Percentiles rank a stretch among this genome's conserved stretches.
These are phyloP conservation scores for Xylaria sp. DNA, from an alignment of 2,329 filamentous ascomycete species.

Conservation along the genomic window DNA sequence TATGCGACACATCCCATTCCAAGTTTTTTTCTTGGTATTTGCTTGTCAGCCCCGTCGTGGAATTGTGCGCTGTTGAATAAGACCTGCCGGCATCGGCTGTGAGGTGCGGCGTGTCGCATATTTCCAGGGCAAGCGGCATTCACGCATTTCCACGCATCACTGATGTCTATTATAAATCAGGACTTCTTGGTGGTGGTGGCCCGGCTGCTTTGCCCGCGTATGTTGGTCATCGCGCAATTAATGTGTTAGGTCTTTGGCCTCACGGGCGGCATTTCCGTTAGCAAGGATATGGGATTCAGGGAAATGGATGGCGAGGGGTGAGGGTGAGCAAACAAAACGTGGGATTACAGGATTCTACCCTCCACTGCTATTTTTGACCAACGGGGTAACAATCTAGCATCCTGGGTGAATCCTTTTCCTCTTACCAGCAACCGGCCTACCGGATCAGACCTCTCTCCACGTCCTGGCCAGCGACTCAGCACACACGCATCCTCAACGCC, in stretches of 20 bases:
- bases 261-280: conserved; percentile 24
- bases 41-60: conserved; percentile 7
- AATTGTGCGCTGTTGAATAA: conserved; percentile 16
- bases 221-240: conserved; percentile 21
- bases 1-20: conserved; percentile 20
- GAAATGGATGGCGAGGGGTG: conserved; percentile 16
- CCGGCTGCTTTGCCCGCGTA: neutral
- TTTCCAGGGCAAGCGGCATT: conserved; percentile 13
- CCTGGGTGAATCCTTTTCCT: conserved; percentile 24
- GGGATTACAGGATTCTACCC: conserved; percentile 28
- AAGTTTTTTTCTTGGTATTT: conserved; percentile 11
- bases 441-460: neutral
- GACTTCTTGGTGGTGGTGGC: conserved; percentile 23
- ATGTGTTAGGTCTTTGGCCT: conserved; percentile 9
- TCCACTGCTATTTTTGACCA: conserved; percentile 30
- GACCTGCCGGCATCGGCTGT: conserved; percentile 21
- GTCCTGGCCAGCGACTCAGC: neutral
- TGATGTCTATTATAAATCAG: conserved; percentile 32
- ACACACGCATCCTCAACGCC: neutral
- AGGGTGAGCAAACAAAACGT: conserved; percentile 24
- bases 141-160: conserved; percentile 1
- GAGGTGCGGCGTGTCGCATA: conserved; percentile 18
- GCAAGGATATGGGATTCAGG: conserved; percentile 6
- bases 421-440: conserved; percentile 23
- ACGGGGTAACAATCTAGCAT: conserved; percentile 16